These are phyloP conservation scores for Verticillium klebahnii DNA, from an alignment of 2,329 filamentous ascomycete genomes.

Conservation along the genomic window DNA sequence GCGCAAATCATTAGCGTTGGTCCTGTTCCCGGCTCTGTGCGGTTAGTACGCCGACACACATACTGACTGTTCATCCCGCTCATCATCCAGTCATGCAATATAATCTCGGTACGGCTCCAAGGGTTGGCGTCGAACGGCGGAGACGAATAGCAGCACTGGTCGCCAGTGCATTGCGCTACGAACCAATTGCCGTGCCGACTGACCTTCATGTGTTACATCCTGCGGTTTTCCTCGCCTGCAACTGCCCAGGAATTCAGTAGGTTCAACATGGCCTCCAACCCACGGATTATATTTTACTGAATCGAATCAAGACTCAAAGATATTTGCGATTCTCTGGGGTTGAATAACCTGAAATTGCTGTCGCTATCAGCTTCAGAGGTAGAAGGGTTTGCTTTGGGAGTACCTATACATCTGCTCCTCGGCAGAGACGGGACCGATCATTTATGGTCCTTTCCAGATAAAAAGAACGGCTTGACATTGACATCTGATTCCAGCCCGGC, in stretches of 20 bases:
- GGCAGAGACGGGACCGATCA: neutral
- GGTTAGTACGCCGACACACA: neutral
- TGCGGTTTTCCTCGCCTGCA: neutral
- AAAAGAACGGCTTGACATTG: neutral
- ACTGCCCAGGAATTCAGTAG: neutral
- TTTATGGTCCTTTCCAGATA: neutral
- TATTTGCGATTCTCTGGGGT: neutral
- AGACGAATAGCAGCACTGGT: neutral
- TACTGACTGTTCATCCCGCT: neutral
- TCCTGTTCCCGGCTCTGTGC: neutral
- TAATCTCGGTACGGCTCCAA: neutral
- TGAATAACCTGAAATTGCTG: neutral
- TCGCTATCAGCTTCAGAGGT: neutral
- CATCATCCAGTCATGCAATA: neutral
- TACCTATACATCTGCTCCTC: neutral
- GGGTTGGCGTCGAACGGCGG: neutral
- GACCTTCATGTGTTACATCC: neutral
- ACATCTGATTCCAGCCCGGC: neutral
- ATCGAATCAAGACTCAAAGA: neutral
- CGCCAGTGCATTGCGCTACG: neutral
- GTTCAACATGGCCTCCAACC: too few species aligned
- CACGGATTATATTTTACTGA: too few species aligned
- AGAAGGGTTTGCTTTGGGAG: neutral
- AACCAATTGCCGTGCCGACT: neutral
- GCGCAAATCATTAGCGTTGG: neutral